These are phyloP conservation scores for Tuber umbilicatum DNA, from an alignment of 495 filamentous ascomycete genomes.

Conservation along the genomic window DNA sequence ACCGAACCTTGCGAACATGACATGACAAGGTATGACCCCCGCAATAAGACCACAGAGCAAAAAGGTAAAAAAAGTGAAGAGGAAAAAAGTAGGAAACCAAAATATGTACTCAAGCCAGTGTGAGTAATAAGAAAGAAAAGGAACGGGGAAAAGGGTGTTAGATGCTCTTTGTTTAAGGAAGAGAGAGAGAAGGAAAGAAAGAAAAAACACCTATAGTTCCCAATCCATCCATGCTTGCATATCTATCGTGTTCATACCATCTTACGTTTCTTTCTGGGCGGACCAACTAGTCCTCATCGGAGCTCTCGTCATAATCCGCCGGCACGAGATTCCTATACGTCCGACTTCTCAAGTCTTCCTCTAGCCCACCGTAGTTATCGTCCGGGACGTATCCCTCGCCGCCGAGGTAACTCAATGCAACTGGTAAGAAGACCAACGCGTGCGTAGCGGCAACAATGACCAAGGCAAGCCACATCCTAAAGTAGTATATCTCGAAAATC, in stretches of 20 bases:
- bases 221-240: background rate
- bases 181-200: background rate
- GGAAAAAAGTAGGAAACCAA: background rate
- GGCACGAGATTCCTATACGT: slow-evolving; percentile 14
- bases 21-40: background rate
- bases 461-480: slow-evolving; percentile 87
- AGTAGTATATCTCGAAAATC: slow-evolving; percentile 99
- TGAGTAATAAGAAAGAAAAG: background rate
- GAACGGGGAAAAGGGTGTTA: background rate
- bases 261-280: background rate
- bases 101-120: background rate
- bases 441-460: slow-evolving; percentile 84
- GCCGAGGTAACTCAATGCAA: slow-evolving; percentile 77
- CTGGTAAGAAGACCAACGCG: slow-evolving; percentile 84
- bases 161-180: background rate
- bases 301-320: slow-evolving; percentile 25
- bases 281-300: slow-evolving; percentile 30
- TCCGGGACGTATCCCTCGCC: slow-evolving; percentile 82
- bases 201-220: background rate
- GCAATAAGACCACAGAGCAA: background rate
- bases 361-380: slow-evolving; percentile 66
- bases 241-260: background rate
- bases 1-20: background rate
- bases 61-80: background rate
- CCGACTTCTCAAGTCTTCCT: slow-evolving; percentile 61